Evolutionary conservation across 805 yeast genomes (phyloP).

Genomic region (Ogataea corticis): DNA sequence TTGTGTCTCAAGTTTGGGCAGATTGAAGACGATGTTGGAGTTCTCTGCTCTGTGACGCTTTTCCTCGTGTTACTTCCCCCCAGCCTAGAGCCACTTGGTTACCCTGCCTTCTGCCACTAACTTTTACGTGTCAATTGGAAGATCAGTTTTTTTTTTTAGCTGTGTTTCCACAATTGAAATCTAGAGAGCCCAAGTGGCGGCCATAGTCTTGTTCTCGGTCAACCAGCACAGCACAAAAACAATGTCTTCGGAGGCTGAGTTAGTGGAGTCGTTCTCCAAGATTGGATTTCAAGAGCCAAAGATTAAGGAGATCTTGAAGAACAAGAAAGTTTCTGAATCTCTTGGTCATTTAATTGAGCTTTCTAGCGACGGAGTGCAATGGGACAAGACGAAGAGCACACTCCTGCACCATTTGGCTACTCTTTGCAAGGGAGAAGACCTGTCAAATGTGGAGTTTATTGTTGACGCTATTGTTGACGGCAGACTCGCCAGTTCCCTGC

Average conservation of each 20-base stretch:
- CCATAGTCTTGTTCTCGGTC: too few relatives aligned
- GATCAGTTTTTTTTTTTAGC: not conserved
- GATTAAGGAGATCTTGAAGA: constrained; percentile 77
- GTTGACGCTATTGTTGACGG: constrained; percentile 64
- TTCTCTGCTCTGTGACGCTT: not conserved
- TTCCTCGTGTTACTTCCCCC: not conserved
- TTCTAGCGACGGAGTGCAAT: constrained; percentile 34
- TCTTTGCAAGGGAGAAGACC: constrained; percentile 59
- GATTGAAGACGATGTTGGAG: not conserved
- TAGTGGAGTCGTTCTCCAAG: constrained; percentile 37
- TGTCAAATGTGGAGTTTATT: constrained; percentile 50
- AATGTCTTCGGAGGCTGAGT: constrained; percentile 28
- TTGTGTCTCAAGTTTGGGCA: not conserved
- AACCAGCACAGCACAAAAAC: too few relatives aligned
- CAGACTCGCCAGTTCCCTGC: constrained; percentile 65
- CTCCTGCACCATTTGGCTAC: constrained; percentile 79
- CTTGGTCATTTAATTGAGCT: constrained; percentile 59
- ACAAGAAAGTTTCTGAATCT: constrained; percentile 78
- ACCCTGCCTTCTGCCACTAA: not conserved
- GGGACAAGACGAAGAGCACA: constrained; percentile 61
- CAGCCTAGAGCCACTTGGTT: not conserved
- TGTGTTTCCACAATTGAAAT: not conserved
- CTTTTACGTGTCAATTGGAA: not conserved
- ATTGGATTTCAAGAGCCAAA: constrained; percentile 74
- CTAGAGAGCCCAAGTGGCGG: not conserved